Evolutionary conservation across 1,284 basidiomycete genomes (phyloP), one percentile per base, ranked within the genome.

Genomic region (Sanghuangporus weigelae): DNA sequence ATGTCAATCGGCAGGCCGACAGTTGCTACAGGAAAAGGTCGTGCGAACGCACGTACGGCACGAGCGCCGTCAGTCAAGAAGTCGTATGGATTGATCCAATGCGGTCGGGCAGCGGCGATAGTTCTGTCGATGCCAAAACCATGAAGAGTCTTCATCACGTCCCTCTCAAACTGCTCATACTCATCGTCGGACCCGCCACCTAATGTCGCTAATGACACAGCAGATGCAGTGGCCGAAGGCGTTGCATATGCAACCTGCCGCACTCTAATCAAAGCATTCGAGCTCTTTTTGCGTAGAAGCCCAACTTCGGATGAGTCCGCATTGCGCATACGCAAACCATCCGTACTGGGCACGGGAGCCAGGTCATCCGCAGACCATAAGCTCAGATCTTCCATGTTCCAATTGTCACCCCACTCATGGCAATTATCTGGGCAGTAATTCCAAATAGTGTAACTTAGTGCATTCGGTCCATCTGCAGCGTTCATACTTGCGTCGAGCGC

Each of bases 371-470:
- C 68, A 68, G 89, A 90, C 93, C 93, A 98, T 11, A 96, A 68
- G 66, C 93, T 95, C 63, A 98, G 76, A 76, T 98, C 96, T 77
- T 99, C 96, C 75, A 93, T 87, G 73, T 98, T 96, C 96, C 96
- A 99, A 2, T 88, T 87, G 73, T 98, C 96, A 19, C 96, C 95
- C 93, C 93, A 98, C 71, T 84, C 76, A 73, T 98, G 95, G 26
- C 80, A 83, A 71, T 81, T 83, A 67, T 91, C 87, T 0, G 93
- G 82, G 61, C 89, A 89, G 72, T 98, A 98, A 31, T 88, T 95
- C 96, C 96, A 98, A 7, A 95, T 75, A 16, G 95, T 94, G 73
- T 87, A 98, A 73, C 83, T 95, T 68, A 97, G 76, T 53, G 78
- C 79, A 70, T 97, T 96, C 8, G 78, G 77, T 0, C 95, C 96